A percentile compares a stretch with the other conserved stretches of the same genome.
phyloP scores from a whole-genome alignment of 805 yeast species.

The Candida odintsovae region DNA sequence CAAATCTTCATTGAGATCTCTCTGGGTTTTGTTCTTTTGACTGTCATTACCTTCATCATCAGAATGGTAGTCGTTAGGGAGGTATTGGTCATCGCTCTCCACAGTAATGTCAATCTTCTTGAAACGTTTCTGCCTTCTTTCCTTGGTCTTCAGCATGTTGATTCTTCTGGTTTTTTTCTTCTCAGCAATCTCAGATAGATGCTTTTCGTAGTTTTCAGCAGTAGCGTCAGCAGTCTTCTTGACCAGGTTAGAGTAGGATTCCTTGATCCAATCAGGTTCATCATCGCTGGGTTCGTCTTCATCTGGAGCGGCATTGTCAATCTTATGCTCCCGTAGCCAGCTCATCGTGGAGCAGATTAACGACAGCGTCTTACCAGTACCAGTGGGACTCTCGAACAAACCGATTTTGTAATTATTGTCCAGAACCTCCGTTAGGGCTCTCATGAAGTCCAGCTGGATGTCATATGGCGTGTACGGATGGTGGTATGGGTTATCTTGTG shows the following conservation, averaged over 20 bases:
- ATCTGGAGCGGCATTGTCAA: slow-evolving; percentile 20
- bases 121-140: slow-evolving; percentile 13
- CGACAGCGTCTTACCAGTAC: slow-evolving; percentile 89
- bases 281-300: slow-evolving; percentile 40
- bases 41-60: slow-evolving; percentile 21
- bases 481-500: slow-evolving; percentile 30
- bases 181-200: slow-evolving; percentile 25
- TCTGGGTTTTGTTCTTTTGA: slow-evolving; percentile 1
- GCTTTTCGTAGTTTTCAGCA: slow-evolving; percentile 30
- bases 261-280: slow-evolving; percentile 68
- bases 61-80: slow-evolving; percentile 34
- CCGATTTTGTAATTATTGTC: slow-evolving; percentile 57
- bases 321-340: slow-evolving; percentile 57
- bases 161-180: slow-evolving; percentile 11
- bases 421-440: slow-evolving; percentile 60
- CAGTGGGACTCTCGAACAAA: slow-evolving; percentile 89
- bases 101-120: slow-evolving; percentile 19
- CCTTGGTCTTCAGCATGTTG: slow-evolving; percentile 2
- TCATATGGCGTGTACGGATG: slow-evolving; percentile 83
- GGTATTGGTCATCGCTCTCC: slow-evolving; percentile 32
- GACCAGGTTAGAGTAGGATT: slow-evolving; percentile 28
- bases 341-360: slow-evolving; percentile 79
- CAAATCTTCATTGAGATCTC: slow-evolving; percentile 29
- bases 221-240: slow-evolving; percentile 20
- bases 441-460: slow-evolving; percentile 76